A percentile compares a stretch with the other conserved stretches of the same genome.
These are phyloP conservation scores for Ruellia speciosa DNA, from an alignment of 305 asterid genomes.

Conservation along the genomic window DNA sequence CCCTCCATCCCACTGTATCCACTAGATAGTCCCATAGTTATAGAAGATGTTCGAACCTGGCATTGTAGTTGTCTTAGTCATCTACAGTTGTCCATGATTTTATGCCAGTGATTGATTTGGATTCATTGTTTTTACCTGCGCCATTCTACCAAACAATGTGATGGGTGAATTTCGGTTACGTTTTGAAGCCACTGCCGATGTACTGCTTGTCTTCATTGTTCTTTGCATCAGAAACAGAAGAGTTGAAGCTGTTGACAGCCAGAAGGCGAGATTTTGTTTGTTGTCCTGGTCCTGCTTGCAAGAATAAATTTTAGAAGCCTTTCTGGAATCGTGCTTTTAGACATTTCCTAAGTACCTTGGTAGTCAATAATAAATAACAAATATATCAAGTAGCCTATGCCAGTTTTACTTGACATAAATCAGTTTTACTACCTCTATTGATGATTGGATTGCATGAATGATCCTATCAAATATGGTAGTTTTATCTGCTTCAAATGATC, in stretches of 20 bases:
- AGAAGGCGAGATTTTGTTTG: slow-evolving; percentile 60
- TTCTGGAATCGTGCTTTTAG: slow-evolving; percentile 8
- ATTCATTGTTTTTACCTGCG: slow-evolving; percentile 52
- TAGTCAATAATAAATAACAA: slow-evolving; percentile 1
- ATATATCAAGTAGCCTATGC: no score
- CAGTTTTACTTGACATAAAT: no score
- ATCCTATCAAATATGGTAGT: slow-evolving; percentile 77
- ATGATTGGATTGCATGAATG: slow-evolving; percentile 73
- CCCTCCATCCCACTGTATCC: slow-evolving; percentile 96
- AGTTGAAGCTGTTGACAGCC: slow-evolving; percentile 89
- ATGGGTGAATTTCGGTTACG: slow-evolving; percentile 75
- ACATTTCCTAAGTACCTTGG: slow-evolving; percentile 17
- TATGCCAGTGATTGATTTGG: slow-evolving; percentile 8
- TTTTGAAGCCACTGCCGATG: slow-evolving; percentile 40
- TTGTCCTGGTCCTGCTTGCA: slow-evolving; percentile 51
- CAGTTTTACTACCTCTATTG: slow-evolving; percentile 73
- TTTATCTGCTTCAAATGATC: slow-evolving; percentile 91
- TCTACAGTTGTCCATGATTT: slow-evolving; percentile 15
- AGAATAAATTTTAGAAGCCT: slow-evolving; percentile 12
- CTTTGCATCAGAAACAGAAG: slow-evolving; percentile 77
- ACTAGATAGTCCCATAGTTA: slow-evolving; percentile 64
- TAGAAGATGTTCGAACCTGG: slow-evolving; percentile 70
- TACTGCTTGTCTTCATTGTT: slow-evolving; percentile 78
- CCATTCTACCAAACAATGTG: slow-evolving; percentile 78
- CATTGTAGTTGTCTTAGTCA: slow-evolving; percentile 15